phyloP scores from a whole-genome alignment of 2,329 filamentous ascomycete species.

The Xylariaceae sp. region DNA sequence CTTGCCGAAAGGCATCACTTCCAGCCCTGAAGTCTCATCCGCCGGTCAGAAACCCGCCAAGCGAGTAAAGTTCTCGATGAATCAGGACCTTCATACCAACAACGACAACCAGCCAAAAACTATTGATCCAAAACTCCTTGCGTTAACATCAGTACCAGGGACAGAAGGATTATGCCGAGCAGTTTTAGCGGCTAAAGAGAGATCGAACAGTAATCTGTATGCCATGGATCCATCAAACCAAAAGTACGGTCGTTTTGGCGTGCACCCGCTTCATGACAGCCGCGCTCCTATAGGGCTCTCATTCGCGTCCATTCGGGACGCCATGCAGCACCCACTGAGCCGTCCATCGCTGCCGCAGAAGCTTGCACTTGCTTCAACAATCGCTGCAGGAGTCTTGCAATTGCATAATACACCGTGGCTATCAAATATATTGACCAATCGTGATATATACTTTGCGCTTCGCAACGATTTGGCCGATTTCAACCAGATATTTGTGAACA shows the following conservation, averaged over 20 bases:
- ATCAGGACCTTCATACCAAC: too few relatives aligned
- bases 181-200: too few relatives aligned
- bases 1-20: too few relatives aligned
- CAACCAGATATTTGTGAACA: neutral
- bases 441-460: neutral
- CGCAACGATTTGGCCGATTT: neutral
- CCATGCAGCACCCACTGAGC: neutral
- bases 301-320: neutral
- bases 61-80: too few relatives aligned
- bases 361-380: slow-evolving; percentile 2
- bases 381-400: slow-evolving; percentile 12
- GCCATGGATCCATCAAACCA: neutral
- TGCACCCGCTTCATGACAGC: neutral
- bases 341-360: slow-evolving; percentile 9
- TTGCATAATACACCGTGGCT: slow-evolving; percentile 9
- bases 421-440: neutral
- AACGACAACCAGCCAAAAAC: too few relatives aligned
- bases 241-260: slow-evolving; percentile 6
- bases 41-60: too few relatives aligned
- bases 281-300: neutral
- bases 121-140: too few relatives aligned
- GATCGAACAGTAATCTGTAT: too few relatives aligned
- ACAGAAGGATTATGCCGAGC: too few relatives aligned
- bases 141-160: too few relatives aligned
- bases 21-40: too few relatives aligned